Evolutionary conservation across 805 yeast genomes (phyloP).

Genomic region (Hanseniaspora occidentalis): DNA sequence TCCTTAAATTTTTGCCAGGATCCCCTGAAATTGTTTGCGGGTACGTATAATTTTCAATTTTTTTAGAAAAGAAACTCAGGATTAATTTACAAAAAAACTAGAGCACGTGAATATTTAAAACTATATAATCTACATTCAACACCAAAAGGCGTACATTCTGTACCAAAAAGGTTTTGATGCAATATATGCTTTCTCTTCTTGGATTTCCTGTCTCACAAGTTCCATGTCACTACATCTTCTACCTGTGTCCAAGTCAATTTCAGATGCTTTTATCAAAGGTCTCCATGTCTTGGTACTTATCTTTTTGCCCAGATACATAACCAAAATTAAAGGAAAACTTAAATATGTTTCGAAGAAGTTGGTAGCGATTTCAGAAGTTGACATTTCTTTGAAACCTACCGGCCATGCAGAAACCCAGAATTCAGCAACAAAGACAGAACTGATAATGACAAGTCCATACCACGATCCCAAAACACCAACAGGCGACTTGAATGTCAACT

Average conservation of each 20-base stretch:
- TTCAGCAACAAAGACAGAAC: slow-evolving; percentile 39
- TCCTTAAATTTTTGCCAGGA: no score
- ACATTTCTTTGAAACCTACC: slow-evolving; percentile 26
- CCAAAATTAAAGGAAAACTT: slow-evolving; percentile 31
- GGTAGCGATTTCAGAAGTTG: slow-evolving; percentile 23
- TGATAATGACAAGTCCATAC: slow-evolving; percentile 34
- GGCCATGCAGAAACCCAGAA: slow-evolving; percentile 56
- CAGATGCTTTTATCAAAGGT: slow-evolving; percentile 23
- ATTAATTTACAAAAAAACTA: no score
- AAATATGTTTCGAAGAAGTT: slow-evolving; percentile 41
- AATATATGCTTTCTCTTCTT: slow-evolving; percentile 17
- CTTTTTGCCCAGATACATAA: slow-evolving; percentile 37
- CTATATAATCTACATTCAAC: no score
- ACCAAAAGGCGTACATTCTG: slow-evolving; percentile 31
- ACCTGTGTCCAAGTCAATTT: slow-evolving; percentile 32
- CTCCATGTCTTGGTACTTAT: slow-evolving; percentile 27
- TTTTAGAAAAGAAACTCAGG: no score
- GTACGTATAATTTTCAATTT: no score
- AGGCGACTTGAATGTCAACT: slow-evolving; percentile 38
- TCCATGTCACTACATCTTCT: slow-evolving; percentile 27
- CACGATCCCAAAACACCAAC: slow-evolving; percentile 38
- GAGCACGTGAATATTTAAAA: no score
- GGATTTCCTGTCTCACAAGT: slow-evolving; percentile 21
- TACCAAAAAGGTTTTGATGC: slow-evolving; percentile 22
- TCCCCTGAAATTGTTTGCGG: no score